Evolutionary conservation across 352 stramenopile genomes (phyloP), one percentile per base, ranked within the genome.

Genomic region (Phytophthora hibernalis): DNA sequence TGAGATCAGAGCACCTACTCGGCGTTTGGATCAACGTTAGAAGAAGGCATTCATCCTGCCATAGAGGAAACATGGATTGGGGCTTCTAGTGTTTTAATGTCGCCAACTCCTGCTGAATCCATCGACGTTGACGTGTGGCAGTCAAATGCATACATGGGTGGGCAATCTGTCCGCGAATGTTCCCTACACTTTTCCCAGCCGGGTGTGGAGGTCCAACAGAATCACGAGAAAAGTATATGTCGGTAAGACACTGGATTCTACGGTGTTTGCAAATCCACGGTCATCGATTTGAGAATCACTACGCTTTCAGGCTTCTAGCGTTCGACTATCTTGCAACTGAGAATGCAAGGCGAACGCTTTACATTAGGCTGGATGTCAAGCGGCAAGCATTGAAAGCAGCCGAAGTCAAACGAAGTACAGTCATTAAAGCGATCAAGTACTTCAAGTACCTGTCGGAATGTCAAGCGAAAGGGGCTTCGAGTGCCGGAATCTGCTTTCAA

Each of bases 131-230:
- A 50, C 3, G 38, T 60, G 13, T 16, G 53, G 8, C 51, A 60
- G 15, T 56, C 43, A 7, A 37, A 52, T 2, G 31, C 15, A 15
- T 68, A 61, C 8, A 37, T 56, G 1, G 12, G 16, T 68, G 51
- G 50, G 60, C 31, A 3, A 24, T 9, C 3, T 61, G 50, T n/a
- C 10, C 38, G 1, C 15, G 7, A 1, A 80, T 75, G 72, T 71
- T 77, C 38, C 64, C 37, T 2, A 57, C 43, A 0, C n/a, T 77
- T 1, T 72, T 80, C 54, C 61, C 68, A 2, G 53, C 53, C 20
- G 64, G 68, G 0, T 72, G 60, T 40, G 72, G 68, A 13, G 72
- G 72, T 0, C 72, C 72, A n/a, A 54, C 33, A 0, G 63, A 80
- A 11, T 7, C 38, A 2, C 44, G 68, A 0, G 2, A 26, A 22